A percentile compares a stretch with the other conserved stretches of the same genome.
Conservation (phyloP, 1,284 basidiomycete genomes). For the Leucoagaricus sp. region DNA sequence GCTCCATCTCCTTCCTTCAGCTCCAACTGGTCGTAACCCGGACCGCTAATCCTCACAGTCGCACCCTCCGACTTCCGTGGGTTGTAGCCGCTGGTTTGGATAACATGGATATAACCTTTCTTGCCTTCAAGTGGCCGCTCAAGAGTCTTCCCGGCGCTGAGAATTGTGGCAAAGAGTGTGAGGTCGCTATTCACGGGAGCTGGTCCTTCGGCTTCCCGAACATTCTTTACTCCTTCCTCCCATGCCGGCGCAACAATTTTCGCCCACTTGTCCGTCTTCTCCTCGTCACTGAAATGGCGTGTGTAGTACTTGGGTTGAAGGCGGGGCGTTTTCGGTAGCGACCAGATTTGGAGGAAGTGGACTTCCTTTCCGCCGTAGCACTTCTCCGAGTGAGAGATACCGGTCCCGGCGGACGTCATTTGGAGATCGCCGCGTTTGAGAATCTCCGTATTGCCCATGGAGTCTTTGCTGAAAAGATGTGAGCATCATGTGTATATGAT, state of each 20-base stretch:
- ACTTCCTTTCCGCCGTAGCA: constrained; percentile 58
- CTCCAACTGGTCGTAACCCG: constrained; percentile 36
- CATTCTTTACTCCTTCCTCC: constrained; percentile 52
- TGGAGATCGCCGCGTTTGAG: constrained; percentile 88
- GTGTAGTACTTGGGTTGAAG: constrained; percentile 82
- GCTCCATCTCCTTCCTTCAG: constrained; percentile 71
- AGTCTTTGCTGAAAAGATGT: constrained; percentile 65
- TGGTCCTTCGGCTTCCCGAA: constrained; percentile 55
- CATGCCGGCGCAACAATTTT: constrained; percentile 72
- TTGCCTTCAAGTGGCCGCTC: constrained; percentile 47
- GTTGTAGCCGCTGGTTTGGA: constrained; percentile 81
- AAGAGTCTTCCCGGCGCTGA: constrained; percentile 56
- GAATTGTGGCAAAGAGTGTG: constrained; percentile 66
- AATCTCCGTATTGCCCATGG: constrained; percentile 87
- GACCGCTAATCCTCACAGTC: constrained; percentile 45
- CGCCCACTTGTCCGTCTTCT: constrained; percentile 73
- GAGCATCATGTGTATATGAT: background rate
- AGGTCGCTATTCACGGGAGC: constrained; percentile 57
- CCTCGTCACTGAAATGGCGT: constrained; percentile 81
- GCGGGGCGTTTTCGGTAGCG: constrained; percentile 56
- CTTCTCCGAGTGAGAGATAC: constrained; percentile 84
- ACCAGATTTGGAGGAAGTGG: constrained; percentile 92
- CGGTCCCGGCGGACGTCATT: constrained; percentile 88
- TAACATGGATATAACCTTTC: constrained; percentile 71
- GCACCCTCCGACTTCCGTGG: constrained; percentile 49